These are phyloP conservation scores for Monilinia vaccinii-corymbosi DNA, from an alignment of 2,329 filamentous ascomycete genomes.

Conservation along the genomic window DNA sequence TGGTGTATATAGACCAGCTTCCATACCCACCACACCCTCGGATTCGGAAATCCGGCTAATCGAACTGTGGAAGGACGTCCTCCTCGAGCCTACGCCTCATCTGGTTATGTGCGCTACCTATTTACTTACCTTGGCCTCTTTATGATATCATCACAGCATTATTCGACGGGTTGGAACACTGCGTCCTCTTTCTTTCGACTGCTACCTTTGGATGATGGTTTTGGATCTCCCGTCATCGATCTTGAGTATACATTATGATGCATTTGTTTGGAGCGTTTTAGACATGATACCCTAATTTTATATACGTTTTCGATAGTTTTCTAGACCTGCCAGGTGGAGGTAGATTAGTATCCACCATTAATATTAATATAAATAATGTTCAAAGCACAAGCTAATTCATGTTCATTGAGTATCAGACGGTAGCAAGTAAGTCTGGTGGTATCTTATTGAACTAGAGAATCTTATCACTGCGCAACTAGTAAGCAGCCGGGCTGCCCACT, in stretches of 20 bases:
- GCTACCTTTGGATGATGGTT: constrained; percentile 23
- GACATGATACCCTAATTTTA: constrained; percentile 15
- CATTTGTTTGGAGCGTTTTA: background rate
- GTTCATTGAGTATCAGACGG: background rate
- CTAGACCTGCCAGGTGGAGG: constrained; percentile 6
- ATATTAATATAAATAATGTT: background rate
- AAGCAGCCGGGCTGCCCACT: background rate
- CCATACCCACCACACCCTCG: constrained; percentile 10
- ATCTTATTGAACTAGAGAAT: constrained; percentile 1
- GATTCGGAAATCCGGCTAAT: constrained; percentile 20
- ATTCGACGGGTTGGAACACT: constrained; percentile 14
- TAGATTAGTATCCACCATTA: constrained; percentile 11
- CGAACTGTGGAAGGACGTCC: constrained; percentile 23
- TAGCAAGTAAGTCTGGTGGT: background rate
- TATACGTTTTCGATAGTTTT: constrained; percentile 4
- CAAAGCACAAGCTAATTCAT: background rate
- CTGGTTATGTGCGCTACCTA: constrained; percentile 18
- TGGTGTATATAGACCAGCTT: background rate
- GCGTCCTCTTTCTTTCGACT: constrained; percentile 17
- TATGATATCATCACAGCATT: constrained; percentile 19
- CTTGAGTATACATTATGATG: constrained; percentile 3
- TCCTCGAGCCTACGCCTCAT: constrained; percentile 24
- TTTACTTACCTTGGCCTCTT: constrained; percentile 18
- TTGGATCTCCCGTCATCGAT: background rate
- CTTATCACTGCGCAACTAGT: background rate